Evolutionary conservation across 2,329 filamentous ascomycete species (phyloP).

Genomic region (Bipolaris bicolor): DNA sequence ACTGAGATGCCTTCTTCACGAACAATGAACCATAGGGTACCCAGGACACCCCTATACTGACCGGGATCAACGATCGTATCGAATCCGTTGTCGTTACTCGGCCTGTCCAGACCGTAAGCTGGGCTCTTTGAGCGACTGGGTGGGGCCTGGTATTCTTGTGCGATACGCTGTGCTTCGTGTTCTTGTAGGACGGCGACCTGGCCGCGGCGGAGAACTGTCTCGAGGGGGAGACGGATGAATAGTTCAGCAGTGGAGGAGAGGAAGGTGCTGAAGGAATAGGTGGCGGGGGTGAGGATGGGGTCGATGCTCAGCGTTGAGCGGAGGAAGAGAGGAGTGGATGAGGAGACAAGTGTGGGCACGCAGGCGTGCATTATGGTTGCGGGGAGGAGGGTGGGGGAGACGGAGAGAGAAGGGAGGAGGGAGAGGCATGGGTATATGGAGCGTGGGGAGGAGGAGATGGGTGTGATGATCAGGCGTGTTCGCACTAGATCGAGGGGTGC

Average conservation of each 20-base stretch:
- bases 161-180: slow-evolving; percentile 40
- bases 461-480: slow-evolving; percentile 84
- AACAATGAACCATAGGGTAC: slow-evolving; percentile 87
- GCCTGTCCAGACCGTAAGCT: slow-evolving; percentile 27
- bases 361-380: slow-evolving; percentile 89
- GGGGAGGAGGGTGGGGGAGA: slow-evolving; percentile 72
- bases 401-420: slow-evolving; percentile 72
- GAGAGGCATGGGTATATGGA: slow-evolving; percentile 80
- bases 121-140: slow-evolving; percentile 24
- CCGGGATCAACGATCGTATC: slow-evolving; percentile 82
- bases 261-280: slow-evolving; percentile 84
- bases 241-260: slow-evolving; percentile 79
- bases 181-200: slow-evolving; percentile 71
- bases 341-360: slow-evolving; percentile 79
- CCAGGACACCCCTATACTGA: slow-evolving; percentile 82
- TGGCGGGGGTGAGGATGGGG: slow-evolving; percentile 76
- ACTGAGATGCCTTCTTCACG: slow-evolving; percentile 74
- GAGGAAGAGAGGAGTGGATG: slow-evolving; percentile 83
- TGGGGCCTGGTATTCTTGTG: slow-evolving; percentile 31
- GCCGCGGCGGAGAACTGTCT: slow-evolving; percentile 87
- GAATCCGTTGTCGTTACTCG: slow-evolving; percentile 42
- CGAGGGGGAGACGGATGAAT: slow-evolving; percentile 84
- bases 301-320: slow-evolving; percentile 86
- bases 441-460: slow-evolving; percentile 74
- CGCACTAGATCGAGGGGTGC: slow-evolving; percentile 89